Conservation (phyloP, 1,139 yeast species). For the Zhuliangozyma parablackwelliae region DNA sequence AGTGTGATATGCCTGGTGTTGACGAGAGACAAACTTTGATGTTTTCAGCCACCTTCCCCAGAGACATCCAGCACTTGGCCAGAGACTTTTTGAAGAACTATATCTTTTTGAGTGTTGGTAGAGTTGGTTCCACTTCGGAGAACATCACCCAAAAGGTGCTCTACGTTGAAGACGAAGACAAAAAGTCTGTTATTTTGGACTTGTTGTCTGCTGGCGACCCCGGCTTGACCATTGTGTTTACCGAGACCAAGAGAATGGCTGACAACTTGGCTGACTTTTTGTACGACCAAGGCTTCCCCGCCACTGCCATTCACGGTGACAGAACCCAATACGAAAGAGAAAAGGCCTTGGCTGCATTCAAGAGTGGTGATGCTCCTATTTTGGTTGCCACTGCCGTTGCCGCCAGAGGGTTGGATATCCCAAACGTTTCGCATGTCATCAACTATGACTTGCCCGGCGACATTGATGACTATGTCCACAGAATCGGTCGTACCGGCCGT, state of each 20-base stretch:
- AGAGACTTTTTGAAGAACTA: conserved; percentile 95
- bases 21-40: conserved; percentile 90
- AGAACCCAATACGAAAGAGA: conserved; percentile 98
- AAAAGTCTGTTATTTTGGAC: conserved; percentile 88
- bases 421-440: conserved; percentile 95
- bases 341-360: conserved; percentile 87
- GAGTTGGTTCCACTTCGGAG: conserved; percentile 97
- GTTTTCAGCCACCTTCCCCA: conserved; percentile 99
- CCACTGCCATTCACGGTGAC: conserved; percentile 98
- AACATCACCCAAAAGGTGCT: conserved; percentile 92
- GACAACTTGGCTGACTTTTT: conserved; percentile 91
- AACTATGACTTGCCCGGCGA: conserved; percentile 96
- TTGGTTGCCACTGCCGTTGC: conserved; percentile 99
- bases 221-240: conserved; percentile 89
- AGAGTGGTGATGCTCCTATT: conserved; percentile 82
- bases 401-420: conserved; percentile 99
- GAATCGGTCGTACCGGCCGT: conserved; percentile 99
- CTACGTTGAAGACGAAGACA: conserved; percentile 93
- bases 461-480: conserved; percentile 97
- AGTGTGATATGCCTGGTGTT: conserved; percentile 94
- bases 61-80: conserved; percentile 94
- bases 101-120: conserved; percentile 93
- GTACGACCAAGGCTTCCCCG: conserved; percentile 86
- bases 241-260: conserved; percentile 98
- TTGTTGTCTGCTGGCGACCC: conserved; percentile 73